Conservation (phyloP, 139 green algal species). For the Raphidocelis subcapitata region DNA sequence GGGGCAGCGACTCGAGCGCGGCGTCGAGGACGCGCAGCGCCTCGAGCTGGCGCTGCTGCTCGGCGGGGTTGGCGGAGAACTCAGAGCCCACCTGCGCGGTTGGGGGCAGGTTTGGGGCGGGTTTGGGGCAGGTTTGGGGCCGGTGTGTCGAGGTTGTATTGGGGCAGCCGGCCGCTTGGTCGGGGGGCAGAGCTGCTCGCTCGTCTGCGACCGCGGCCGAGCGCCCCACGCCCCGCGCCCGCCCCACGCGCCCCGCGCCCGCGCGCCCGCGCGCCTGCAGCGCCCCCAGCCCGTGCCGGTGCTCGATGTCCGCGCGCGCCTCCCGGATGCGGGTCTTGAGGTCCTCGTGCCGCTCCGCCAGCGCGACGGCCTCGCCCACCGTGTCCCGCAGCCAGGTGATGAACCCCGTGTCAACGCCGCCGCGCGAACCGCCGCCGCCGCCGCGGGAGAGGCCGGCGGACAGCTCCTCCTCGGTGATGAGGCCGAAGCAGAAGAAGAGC, state of each 20-base stretch:
- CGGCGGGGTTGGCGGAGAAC: conserved; percentile 51
- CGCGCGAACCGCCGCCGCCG: neutral
- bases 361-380: conserved; percentile 67
- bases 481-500: conserved; percentile 81
- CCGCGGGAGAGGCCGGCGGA: conserved; percentile 6
- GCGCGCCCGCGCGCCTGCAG: conserved; percentile 49
- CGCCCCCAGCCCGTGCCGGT: conserved; percentile 58
- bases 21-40: conserved; percentile 58
- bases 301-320: conserved; percentile 54
- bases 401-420: conserved; percentile 56
- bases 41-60: conserved; percentile 72
- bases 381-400: conserved; percentile 72
- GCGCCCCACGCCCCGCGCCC: too few relatives aligned
- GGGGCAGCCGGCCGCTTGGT: too few relatives aligned
- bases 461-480: conserved; percentile 78
- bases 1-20: conserved; percentile 28
- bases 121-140: too few relatives aligned
- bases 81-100: conserved; percentile 60
- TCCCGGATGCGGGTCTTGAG: conserved; percentile 64
- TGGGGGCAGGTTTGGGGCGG: neutral
- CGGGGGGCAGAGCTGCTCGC: too few relatives aligned
- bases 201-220: too few relatives aligned
- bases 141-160: too few relatives aligned
- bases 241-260: neutral
- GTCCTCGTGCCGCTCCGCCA: conserved; percentile 71